Conservation (phyloP, 2,329 filamentous ascomycete species). For the Cordyceps cateniannulata region DNA sequence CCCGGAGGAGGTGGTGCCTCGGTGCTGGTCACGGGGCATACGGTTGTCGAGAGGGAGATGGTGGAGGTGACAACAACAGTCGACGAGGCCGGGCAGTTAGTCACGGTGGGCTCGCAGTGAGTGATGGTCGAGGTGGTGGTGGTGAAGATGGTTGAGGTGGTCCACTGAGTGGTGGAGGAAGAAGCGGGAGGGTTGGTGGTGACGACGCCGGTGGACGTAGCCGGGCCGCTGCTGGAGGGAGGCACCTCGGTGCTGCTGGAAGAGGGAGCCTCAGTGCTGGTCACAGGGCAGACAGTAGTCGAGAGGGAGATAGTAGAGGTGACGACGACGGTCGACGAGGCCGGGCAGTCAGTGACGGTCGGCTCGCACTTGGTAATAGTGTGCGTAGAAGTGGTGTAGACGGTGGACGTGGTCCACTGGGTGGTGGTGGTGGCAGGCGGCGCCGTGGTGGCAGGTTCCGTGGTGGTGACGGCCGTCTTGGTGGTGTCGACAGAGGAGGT, state of each 20-base stretch:
- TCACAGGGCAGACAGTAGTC: conserved; percentile 38
- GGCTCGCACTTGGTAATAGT: conserved; percentile 21
- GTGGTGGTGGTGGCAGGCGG: conserved; percentile 6
- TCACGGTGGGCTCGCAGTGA: conserved; percentile 24
- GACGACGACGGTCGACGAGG: conserved; percentile 19
- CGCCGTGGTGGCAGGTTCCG: too few relatives aligned
- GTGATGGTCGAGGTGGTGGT: conserved; percentile 18
- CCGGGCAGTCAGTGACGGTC: conserved; percentile 26
- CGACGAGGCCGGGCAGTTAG: conserved; percentile 23
- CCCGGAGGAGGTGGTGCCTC: neutral
- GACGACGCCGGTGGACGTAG: conserved; percentile 35
- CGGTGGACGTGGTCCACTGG: conserved; percentile 25
- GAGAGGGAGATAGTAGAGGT: conserved; percentile 27
- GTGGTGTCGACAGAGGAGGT: conserved; percentile 8
- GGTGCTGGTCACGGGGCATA: conserved; percentile 32
- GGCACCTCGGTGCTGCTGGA: neutral
- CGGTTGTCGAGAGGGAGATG: conserved; percentile 31
- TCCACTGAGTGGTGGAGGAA: conserved; percentile 16
- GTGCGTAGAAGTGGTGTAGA: conserved; percentile 23
- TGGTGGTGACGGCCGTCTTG: conserved; percentile 3
- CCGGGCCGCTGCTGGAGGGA: conserved; percentile 18
- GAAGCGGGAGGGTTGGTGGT: neutral
- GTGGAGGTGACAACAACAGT: conserved; percentile 24
- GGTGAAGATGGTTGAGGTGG: conserved; percentile 27
- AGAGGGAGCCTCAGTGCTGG: conserved; percentile 4